A percentile compares a stretch with the other conserved stretches of the same genome.
These are phyloP conservation scores for Colletotrichum salicis DNA, from an alignment of 2,329 filamentous ascomycete genomes.

Conservation along the genomic window DNA sequence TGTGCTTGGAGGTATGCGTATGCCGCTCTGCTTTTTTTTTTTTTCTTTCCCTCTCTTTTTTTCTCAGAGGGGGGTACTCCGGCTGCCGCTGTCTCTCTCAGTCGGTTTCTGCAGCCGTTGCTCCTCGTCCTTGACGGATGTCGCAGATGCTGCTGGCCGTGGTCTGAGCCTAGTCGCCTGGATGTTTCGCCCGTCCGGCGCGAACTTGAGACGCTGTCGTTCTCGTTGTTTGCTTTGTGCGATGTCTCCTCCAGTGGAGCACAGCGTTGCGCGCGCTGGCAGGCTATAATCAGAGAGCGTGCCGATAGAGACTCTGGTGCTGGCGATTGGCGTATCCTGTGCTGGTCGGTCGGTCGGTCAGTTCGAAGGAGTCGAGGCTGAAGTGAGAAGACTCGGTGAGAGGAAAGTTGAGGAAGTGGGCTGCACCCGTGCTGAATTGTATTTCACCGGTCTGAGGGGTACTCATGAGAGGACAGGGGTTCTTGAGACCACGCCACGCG, in stretches of 20 bases:
- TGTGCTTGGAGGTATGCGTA: neutral
- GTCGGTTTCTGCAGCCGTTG: slow-evolving; percentile 8
- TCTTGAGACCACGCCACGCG: slow-evolving; percentile 37
- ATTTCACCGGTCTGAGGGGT: slow-evolving; percentile 55
- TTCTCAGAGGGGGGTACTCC: neutral
- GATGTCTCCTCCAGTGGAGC: slow-evolving; percentile 35
- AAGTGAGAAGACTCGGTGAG: slow-evolving; percentile 54
- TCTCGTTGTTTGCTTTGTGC: slow-evolving; percentile 30
- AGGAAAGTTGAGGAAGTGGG: slow-evolving; percentile 45
- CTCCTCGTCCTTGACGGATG: slow-evolving; percentile 10
- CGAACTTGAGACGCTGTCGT: slow-evolving; percentile 20
- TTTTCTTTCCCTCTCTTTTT: neutral
- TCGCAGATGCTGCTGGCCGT: slow-evolving; percentile 27
- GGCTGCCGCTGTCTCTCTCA: slow-evolving; percentile 26
- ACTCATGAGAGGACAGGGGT: slow-evolving; percentile 46
- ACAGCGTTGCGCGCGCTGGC: slow-evolving; percentile 30
- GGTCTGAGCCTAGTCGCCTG: slow-evolving; percentile 24
- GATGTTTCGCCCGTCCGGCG: slow-evolving; percentile 18
- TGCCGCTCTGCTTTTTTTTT: slow-evolving; percentile 22
- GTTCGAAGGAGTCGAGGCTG: slow-evolving; percentile 44
- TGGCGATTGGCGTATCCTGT: slow-evolving; percentile 35
- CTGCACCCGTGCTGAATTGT: slow-evolving; percentile 51
- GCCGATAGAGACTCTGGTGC: slow-evolving; percentile 34
- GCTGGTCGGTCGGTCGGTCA: slow-evolving; percentile 36
- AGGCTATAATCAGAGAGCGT: slow-evolving; percentile 32